Evolutionary conservation across 78 protist species (phyloP), one percentile per base, ranked within the genome.

Genomic region (Dictyostelium capitatum): DNA sequence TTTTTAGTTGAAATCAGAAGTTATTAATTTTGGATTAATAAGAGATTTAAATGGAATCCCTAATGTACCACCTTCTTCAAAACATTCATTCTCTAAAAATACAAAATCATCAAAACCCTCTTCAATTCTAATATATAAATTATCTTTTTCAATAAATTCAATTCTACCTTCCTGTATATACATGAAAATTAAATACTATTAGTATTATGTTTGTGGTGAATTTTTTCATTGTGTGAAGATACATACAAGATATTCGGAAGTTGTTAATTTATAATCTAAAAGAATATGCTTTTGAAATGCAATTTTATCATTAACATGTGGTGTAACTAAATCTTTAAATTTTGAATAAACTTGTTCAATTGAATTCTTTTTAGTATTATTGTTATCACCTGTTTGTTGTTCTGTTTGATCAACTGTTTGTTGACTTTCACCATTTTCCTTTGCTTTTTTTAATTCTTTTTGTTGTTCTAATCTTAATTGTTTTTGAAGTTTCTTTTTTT

Each of bases 51-150:
- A 4, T 0, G 75, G 75, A 12, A 67, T 17, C 0, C 75, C 75
- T 28, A 67, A 41, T 67, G 75, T 32, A 0, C 75, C 75, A 14
- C 48, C 43, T 15, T 67, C 75, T 67, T 67, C 75, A 67, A 67
- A 67, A 67, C 43, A 67, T 67, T 67, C 75, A 32, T 67, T 67
- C 4, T 67, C 75, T 17, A 67, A 67, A 67, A 67, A 67, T 32
- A 6, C 41, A 17, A 15, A 67, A 11, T 32, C 75, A 32, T 32
- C 75, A 32, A 67, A 67, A 67, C 48, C 48, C 15, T 43, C 47
- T 20, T 25, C 75, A 12, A 67, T 28, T 32, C 75, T 67, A 32
- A 67, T 67, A 67, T 67, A 67, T 67, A 67, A 32, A 17, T 28
- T 67, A 15, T 67, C 48, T 17, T 37, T 30, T 5, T 67, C 75